phyloP scores from a whole-genome alignment of 2,329 filamentous ascomycete genomes.

The Blastomyces percursus region DNA sequence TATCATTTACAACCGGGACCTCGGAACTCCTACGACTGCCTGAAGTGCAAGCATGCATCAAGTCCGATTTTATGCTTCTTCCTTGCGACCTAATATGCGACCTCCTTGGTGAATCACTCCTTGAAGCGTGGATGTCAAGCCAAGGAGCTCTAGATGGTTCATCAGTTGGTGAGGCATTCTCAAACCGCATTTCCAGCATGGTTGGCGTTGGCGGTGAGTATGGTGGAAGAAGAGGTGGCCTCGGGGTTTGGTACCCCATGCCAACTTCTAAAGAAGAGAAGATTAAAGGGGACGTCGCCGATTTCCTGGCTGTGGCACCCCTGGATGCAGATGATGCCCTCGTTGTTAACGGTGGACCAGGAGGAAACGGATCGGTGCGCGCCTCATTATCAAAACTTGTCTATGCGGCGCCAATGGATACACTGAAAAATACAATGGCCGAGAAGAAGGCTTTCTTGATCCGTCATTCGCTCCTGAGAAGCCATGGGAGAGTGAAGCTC shows the following conservation, averaged over 20 bases:
- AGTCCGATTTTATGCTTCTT: slow-evolving; percentile 75
- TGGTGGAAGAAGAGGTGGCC: slow-evolving; percentile 58
- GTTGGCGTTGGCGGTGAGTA: slow-evolving; percentile 44
- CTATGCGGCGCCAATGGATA: slow-evolving; percentile 80
- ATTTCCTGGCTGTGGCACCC: slow-evolving; percentile 73
- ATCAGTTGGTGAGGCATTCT: slow-evolving; percentile 40
- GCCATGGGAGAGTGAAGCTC: slow-evolving; percentile 66
- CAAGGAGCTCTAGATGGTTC: slow-evolving; percentile 56
- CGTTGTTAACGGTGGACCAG: slow-evolving; percentile 39
- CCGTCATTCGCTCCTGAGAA: slow-evolving; percentile 62
- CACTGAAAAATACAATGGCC: slow-evolving; percentile 71
- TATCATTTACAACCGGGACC: slow-evolving; percentile 78
- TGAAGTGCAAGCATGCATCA: slow-evolving; percentile 68
- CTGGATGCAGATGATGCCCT: slow-evolving; percentile 44
- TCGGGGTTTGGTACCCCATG: slow-evolving; percentile 87
- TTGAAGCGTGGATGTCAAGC: slow-evolving; percentile 88
- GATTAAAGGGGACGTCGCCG: slow-evolving; percentile 82
- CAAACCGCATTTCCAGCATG: slow-evolving; percentile 31
- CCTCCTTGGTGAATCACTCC: slow-evolving; percentile 65
- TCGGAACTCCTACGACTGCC: slow-evolving; percentile 77
- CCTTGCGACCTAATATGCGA: slow-evolving; percentile 93
- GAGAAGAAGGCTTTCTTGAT: slow-evolving; percentile 57
- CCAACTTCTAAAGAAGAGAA: slow-evolving; percentile 53
- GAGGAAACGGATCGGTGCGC: slow-evolving; percentile 50
- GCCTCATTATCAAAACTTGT: slow-evolving; percentile 64